phyloP scores from a whole-genome alignment of 2,329 filamentous ascomycete species.

The Monilinia fructigena region DNA sequence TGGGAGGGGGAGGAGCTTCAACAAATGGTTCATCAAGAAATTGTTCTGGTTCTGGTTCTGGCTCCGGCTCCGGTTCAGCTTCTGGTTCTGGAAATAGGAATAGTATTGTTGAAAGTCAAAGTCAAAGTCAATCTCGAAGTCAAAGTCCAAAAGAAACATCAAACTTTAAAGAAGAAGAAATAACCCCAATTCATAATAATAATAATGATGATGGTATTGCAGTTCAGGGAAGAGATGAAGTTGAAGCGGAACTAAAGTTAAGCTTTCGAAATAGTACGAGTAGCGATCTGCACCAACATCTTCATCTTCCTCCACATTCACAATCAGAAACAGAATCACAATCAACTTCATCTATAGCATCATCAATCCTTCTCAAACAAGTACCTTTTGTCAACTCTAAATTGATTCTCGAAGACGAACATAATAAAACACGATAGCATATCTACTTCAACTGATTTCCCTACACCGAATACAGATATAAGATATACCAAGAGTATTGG shows the following conservation, averaged over 20 bases:
- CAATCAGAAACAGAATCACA: slow-evolving; percentile 18
- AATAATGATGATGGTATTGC: neutral
- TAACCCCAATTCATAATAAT: slow-evolving; percentile 1
- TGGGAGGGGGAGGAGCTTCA: slow-evolving; percentile 15
- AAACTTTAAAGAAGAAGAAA: neutral
- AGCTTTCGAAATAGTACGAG: slow-evolving; percentile 18
- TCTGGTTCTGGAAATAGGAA: neutral
- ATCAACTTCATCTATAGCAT: slow-evolving; percentile 1
- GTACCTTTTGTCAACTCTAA: neutral
- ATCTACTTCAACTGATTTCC: slow-evolving; percentile 35
- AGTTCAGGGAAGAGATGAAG: neutral
- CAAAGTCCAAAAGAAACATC: slow-evolving; percentile 4
- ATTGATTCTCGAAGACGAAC: slow-evolving; percentile 5
- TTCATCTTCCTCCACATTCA: slow-evolving; percentile 20
- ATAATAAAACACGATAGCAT: slow-evolving; percentile 35
- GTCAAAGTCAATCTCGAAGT: neutral
- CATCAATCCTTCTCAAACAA: slow-evolving; percentile 11
- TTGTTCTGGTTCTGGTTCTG: neutral
- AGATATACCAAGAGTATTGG: slow-evolving; percentile 34
- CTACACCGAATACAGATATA: slow-evolving; percentile 38
- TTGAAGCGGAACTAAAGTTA: slow-evolving; percentile 23
- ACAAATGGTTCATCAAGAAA: slow-evolving; percentile 17
- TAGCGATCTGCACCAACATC: slow-evolving; percentile 25
- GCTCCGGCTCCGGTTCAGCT: neutral
- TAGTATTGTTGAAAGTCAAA: slow-evolving; percentile 5